These are phyloP conservation scores for Saprolegnia parasitica DNA, from an alignment of 352 stramenopile genomes.

Conservation along the genomic window DNA sequence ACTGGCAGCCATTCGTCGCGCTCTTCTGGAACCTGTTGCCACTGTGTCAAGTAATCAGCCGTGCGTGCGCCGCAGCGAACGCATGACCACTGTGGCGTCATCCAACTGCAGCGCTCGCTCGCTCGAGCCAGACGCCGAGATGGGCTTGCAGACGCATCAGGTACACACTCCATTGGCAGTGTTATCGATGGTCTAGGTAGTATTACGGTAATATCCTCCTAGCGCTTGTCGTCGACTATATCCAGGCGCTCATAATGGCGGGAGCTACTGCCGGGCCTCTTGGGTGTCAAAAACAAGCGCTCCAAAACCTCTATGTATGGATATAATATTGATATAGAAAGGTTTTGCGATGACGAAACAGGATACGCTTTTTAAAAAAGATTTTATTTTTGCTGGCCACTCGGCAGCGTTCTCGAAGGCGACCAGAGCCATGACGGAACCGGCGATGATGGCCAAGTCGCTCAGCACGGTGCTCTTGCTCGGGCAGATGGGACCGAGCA, in stretches of 20 bases:
- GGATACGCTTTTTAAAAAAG: slow-evolving; percentile 25
- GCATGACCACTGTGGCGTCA: no score
- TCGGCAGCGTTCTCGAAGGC: slow-evolving; percentile 8
- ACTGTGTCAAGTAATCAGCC: no score
- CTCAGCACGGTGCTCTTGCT: slow-evolving; percentile 82
- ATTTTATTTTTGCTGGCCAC: background rate
- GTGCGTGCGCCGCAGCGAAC: no score
- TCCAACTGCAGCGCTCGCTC: no score
- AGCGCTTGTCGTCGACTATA: no score
- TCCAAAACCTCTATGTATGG: background rate
- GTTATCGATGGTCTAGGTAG: no score
- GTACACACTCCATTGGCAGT: no score
- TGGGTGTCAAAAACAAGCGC: background rate
- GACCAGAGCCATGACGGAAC: background rate
- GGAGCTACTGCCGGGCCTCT: background rate
- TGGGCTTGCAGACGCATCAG: background rate
- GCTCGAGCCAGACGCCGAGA: no score
- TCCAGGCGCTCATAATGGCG: no score
- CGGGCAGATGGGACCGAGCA: slow-evolving; percentile 31
- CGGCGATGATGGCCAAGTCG: slow-evolving; percentile 32
- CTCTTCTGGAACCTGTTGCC: no score
- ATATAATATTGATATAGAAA: background rate
- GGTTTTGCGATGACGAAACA: slow-evolving; percentile 18
- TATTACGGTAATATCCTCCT: no score
- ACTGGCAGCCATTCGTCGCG: no score